A percentile compares a stretch with the other conserved stretches of the same genome.
phyloP scores from a whole-genome alignment of 495 filamentous ascomycete genomes.

The Wilcoxina mikolae region DNA sequence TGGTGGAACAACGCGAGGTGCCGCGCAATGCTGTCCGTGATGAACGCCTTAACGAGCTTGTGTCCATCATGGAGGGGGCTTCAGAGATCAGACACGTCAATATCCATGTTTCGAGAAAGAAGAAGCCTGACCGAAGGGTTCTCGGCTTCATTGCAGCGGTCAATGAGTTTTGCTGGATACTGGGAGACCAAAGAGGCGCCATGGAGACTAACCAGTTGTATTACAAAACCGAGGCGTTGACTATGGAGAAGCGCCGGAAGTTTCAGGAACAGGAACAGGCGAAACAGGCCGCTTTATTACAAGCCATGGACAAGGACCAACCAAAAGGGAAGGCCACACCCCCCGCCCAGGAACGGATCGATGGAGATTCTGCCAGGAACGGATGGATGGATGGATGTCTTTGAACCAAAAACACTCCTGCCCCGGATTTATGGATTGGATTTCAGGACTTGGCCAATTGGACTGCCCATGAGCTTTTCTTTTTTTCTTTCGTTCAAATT shows the following conservation, averaged over 20 bases:
- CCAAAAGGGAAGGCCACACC: not conserved
- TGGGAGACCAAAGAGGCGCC: slow-evolving; percentile 2
- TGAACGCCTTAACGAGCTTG: slow-evolving; percentile 7
- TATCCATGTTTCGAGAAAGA: slow-evolving; percentile 5
- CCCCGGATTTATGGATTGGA: not conserved
- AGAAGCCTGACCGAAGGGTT: slow-evolving; percentile 7
- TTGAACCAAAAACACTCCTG: not conserved
- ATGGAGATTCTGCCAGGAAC: not conserved
- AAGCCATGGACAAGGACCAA: not conserved
- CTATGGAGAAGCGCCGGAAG: not conserved
- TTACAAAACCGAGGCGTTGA: not conserved
- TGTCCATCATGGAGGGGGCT: slow-evolving; percentile 5
- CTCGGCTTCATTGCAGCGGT: slow-evolving; percentile 12
- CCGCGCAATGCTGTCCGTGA: slow-evolving; percentile 6
- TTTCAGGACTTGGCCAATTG: not conserved
- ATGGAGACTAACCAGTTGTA: slow-evolving; percentile 4
- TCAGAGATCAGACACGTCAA: slow-evolving; percentile 10
- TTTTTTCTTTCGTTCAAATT: not conserved
- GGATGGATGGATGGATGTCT: not conserved
- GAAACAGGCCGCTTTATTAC: not conserved
- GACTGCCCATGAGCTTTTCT: not conserved
- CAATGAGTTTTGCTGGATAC: slow-evolving; percentile 12
- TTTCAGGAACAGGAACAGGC: not conserved
- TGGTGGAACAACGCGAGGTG: slow-evolving; percentile 3
- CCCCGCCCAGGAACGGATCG: not conserved